Evolutionary conservation across 805 yeast species (phyloP).

Genomic region (Yarrowia sp.): DNA sequence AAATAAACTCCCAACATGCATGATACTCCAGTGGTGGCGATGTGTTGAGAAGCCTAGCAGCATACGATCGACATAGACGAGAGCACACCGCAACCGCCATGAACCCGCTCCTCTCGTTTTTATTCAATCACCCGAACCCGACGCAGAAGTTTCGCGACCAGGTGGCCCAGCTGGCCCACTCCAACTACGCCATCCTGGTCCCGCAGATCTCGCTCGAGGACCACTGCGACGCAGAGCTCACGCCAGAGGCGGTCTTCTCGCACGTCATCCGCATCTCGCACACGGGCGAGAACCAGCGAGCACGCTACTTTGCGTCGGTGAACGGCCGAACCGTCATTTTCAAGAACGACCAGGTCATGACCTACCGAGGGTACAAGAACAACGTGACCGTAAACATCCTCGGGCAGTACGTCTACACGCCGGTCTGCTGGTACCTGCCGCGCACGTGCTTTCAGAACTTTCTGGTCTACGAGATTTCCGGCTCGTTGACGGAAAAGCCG

Average conservation of each 20-base stretch:
- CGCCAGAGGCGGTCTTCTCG: conserved; percentile 43
- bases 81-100: not conserved
- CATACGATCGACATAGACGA: not conserved
- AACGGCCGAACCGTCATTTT: conserved; percentile 51
- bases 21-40: conserved; percentile 13
- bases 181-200: conserved; percentile 57
- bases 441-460: conserved; percentile 39
- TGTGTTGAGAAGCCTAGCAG: not conserved
- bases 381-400: conserved; percentile 47
- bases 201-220: conserved; percentile 56
- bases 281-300: conserved; percentile 32
- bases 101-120: conserved; percentile 28
- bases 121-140: conserved; percentile 64
- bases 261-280: conserved; percentile 52
- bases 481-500: conserved; percentile 43
- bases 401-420: conserved; percentile 48
- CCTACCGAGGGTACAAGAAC: conserved; percentile 58
- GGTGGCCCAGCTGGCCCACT: conserved; percentile 39
- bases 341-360: conserved; percentile 52
- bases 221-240: conserved; percentile 42
- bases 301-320: conserved; percentile 33
- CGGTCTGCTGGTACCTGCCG: conserved; percentile 56
- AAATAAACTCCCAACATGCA: conserved; percentile 21
- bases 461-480: conserved; percentile 57
- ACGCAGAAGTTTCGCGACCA: conserved; percentile 30